These are phyloP conservation scores for Arthrobotrys conoides DNA, from an alignment of 2,329 filamentous ascomycete species.

Conservation along the genomic window DNA sequence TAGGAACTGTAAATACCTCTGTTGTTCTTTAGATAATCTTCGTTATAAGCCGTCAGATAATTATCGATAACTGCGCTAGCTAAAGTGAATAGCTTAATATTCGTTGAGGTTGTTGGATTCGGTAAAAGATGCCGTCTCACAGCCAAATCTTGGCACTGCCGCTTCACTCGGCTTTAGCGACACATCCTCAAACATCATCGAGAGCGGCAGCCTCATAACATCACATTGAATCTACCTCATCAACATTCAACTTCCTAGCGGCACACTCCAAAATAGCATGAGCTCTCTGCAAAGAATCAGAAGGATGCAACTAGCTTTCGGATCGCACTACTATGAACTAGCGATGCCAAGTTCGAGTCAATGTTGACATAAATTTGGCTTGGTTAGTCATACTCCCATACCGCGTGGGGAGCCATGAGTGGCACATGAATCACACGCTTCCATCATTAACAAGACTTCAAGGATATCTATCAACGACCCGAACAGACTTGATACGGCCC, in stretches of 20 bases:
- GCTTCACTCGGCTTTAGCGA: constrained; percentile 2
- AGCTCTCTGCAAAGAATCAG: no score
- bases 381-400: background rate
- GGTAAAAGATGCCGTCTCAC: background rate
- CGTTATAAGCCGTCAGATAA: no score
- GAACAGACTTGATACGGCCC: background rate
- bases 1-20: no score
- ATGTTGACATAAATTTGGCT: background rate
- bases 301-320: background rate
- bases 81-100: no score
- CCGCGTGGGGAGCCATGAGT: background rate
- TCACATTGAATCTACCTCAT: background rate
- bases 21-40: no score
- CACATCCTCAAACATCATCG: background rate
- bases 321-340: background rate
- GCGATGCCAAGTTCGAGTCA: no score
- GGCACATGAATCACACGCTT: background rate
- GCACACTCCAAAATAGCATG: no score
- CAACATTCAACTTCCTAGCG: background rate
- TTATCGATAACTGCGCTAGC: no score
- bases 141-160: constrained; percentile 1
- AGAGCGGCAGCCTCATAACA: background rate
- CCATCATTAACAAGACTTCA: background rate
- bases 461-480: background rate
- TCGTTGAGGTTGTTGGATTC: background rate